Conservation (phyloP, 106 monocot genomes). For the Amphibolis antarctica region DNA sequence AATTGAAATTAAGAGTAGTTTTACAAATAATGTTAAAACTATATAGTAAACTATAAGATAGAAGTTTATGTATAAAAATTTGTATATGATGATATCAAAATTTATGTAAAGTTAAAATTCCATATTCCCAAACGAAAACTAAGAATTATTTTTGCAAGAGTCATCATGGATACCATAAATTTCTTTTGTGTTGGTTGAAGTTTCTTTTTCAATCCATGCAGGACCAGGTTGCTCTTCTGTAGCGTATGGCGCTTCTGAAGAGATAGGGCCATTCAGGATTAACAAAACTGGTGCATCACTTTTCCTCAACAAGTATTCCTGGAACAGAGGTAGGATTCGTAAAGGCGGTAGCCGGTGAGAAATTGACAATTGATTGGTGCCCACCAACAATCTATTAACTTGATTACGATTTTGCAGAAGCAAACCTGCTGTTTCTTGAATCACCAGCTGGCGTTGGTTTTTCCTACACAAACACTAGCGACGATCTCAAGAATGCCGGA, state of each 20-base stretch:
- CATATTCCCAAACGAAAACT: too few relatives aligned
- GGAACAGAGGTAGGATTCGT: conserved; percentile 61
- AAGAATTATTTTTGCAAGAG: neutral
- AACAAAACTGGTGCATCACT: conserved; percentile 52
- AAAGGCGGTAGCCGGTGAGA: neutral
- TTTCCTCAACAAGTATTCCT: conserved; percentile 81
- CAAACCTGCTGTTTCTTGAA: conserved; percentile 82
- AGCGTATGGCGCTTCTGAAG: conserved; percentile 97
- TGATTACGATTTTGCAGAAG: conserved; percentile 33
- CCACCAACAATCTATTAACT: neutral
- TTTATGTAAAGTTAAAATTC: too few relatives aligned
- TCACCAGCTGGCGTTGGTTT: conserved; percentile 93
- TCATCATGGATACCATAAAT: neutral
- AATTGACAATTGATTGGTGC: neutral
- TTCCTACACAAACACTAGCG: conserved; percentile 80
- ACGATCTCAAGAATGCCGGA: conserved; percentile 69
- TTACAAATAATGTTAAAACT: too few relatives aligned
- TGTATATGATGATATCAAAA: too few relatives aligned
- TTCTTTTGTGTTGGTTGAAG: neutral
- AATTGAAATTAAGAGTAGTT: too few relatives aligned
- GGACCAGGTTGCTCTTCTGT: conserved; percentile 96
- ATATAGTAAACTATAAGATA: too few relatives aligned
- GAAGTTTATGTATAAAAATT: too few relatives aligned
- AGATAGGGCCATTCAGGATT: conserved; percentile 91
- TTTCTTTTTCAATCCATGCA: conserved; percentile 18